Base-by-base conservation (phyloP, 177 flowering plant species). In the Vitis hybrid region DNA sequence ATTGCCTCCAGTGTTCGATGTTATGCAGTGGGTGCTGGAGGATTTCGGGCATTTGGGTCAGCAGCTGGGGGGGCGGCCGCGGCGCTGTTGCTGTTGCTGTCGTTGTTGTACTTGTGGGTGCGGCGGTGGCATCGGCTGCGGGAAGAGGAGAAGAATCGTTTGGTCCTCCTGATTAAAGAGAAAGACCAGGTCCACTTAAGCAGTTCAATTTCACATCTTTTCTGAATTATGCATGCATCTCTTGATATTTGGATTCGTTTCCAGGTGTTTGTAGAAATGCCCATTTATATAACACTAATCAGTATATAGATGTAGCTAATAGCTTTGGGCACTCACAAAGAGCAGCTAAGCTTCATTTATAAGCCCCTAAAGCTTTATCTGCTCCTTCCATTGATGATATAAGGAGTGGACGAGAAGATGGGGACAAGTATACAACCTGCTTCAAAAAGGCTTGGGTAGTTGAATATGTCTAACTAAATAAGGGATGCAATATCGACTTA, bases 121-220 rank as follows among this genome's bases (percentile, higher is more conserved):
- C 74, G 56, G 72, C 70, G 77, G 66, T 30, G 79, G 80, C 71
- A 81, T 56, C 61, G 60, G 54, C 13, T 52, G 11, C 66, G 17
- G 61, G 49, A 64, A 18, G 65, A 72, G 57, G 30, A 11, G 17
- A 51, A 57, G 32, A 21, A 73, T 15, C 51, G 57, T 3, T 9
- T 77, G 11, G 9, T 50, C 3, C 56, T 66, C n/a, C 13, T 73
- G 4, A 3, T 77, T 14, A 60, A 57, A 70, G 74, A 77, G 48
- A 77, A 70, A 70, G 74, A 77, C 57, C 62, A 73, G 80, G 80
- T 77, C 49, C 19, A 30, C 17, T 18, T 64, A 6, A 14, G 39
- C 30, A 60, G 6, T 30, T 60, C 0, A n/a, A 17, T 32, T 32
- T 4, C n/a, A 32, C 30, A 14, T 18, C n/a, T 26, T 26, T 26